Evolutionary conservation across 768 basidiomycete species (phyloP), one percentile per base, ranked within the genome.

Genomic region (Boletus edulis): DNA sequence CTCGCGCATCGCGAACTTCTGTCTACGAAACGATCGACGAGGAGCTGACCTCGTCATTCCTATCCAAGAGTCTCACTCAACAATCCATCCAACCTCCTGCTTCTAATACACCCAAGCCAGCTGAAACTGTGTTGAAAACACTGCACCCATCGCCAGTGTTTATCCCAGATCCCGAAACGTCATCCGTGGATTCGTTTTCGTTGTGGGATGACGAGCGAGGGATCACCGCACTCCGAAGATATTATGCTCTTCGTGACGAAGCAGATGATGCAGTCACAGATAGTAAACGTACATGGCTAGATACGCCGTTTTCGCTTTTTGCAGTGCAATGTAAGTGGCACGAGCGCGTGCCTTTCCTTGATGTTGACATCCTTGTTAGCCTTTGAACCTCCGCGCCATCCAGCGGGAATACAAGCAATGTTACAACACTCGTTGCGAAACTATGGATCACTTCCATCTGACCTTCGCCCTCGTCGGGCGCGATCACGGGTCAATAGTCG

Each of bases 1-100:
- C 81, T 29, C 80, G 81, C 18, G 77, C 80, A 10, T 86, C 85
- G 13, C 78, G 86, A 5, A 73, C 82, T 0, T 91, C 89, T 0
- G 79, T 89, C 0, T 91, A 90, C 59, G 89, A 91, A 66, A 91
- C 86, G 0, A 91, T 92, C 46, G 78, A 89, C 52, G 90, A 92
- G 61, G 91, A 91, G 58, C 65, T 74, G 13, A 73, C 76, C 5
- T 76, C 73, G 0, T 49, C 69, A 3, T 40, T 60, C 10, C 70
- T 73, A 4, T 46, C 62, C 2, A 48, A 64, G 27, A 64, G 55
- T 18, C 75, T 75, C 0, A 62, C 66, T 2, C 66, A 62, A 7
- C 59, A 53, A 9, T 46, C 58, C 4, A 6, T 29, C 22, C 48
- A 51, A 3, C 46, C 50, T 6, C 66, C 61, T n/a, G 64, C 69